Base-by-base conservation (phyloP, 2,329 filamentous ascomycete genomes). In the Helicocarpus griseus region DNA sequence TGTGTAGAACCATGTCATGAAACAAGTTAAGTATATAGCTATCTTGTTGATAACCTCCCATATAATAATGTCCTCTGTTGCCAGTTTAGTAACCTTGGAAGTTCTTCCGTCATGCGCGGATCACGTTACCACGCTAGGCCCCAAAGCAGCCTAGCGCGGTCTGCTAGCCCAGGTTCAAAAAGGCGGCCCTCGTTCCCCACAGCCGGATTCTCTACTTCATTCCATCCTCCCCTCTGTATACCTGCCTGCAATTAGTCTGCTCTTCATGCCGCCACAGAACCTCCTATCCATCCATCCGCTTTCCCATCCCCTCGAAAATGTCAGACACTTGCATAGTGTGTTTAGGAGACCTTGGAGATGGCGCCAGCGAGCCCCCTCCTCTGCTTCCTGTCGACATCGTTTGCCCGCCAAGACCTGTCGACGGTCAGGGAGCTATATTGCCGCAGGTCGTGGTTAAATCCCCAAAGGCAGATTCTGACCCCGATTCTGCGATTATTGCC, bases 301-400 rank as follows among this genome's bases (percentile, higher is more conserved):
- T 58, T 60, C 55, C 51, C 55, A 57, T 57, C 58, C 58, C 54
- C 60, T 63, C 59, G 61, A 65, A 60, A 64, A 83, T 82, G 81
- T 78, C 80, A 70, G 81, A 83, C 68, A 81, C 79, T 62, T 85
- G 82, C 71, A 85, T 85, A 71, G 82, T 85, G 67, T 85, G 82
- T 73, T 75, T 85, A 73, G 81, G 81, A 74, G 81, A 85, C 73
- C 78, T 85, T 71, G 78, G 76, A 69, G 76, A 73, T 72, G 74
- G 72, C 68, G 72, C 73, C 70, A 74, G 73, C 70, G 73, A 74
- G 64, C 70, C 70, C 64, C 65, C 67, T 65, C 69, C 62, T 64
- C 62, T 72, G n/a, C 33, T 39, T 35, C 40, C 48, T 49, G 50
- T 52, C 43, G 50, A 50, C 47, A 22, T 17, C 22, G 39, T 19